Evolutionary conservation across 2,329 filamentous ascomycete genomes (phyloP).

Genomic region (Neonectria sp.): DNA sequence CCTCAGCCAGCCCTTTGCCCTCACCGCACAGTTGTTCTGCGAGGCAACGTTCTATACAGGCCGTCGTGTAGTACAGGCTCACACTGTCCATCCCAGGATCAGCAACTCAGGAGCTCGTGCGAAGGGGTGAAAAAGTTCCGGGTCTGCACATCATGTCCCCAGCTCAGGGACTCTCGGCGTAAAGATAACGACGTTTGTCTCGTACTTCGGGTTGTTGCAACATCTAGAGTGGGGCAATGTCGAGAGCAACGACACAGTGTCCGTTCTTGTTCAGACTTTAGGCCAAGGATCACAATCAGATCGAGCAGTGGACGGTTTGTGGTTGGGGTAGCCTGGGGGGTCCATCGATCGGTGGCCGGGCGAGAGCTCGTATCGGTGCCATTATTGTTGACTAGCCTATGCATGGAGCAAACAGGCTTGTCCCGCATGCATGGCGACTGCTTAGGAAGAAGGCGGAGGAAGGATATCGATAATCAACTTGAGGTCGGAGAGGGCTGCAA

Average conservation of each 20-base stretch:
- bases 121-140: conserved; percentile 7
- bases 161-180: conserved; percentile 5
- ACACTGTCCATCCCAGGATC: conserved; percentile 14
- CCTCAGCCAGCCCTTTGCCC: conserved; percentile 6
- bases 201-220: conserved; percentile 15
- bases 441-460: background rate
- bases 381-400: background rate
- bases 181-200: conserved; percentile 3
- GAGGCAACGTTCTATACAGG: conserved; percentile 4
- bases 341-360: background rate
- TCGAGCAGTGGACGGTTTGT: background rate
- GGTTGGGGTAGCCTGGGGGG: conserved; percentile 17
- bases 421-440: background rate
- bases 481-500: background rate
- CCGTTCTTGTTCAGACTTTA: conserved; percentile 2
- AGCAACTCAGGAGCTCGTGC: background rate
- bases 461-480: background rate
- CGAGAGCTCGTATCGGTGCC: background rate
- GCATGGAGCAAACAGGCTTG: background rate
- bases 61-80: conserved; percentile 20
- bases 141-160: background rate
- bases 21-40: conserved; percentile 11
- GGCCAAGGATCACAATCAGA: background rate
- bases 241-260: background rate
- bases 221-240: conserved; percentile 9